phyloP scores from a whole-genome alignment of 805 yeast species.

The Isabelozyma rhagii region DNA sequence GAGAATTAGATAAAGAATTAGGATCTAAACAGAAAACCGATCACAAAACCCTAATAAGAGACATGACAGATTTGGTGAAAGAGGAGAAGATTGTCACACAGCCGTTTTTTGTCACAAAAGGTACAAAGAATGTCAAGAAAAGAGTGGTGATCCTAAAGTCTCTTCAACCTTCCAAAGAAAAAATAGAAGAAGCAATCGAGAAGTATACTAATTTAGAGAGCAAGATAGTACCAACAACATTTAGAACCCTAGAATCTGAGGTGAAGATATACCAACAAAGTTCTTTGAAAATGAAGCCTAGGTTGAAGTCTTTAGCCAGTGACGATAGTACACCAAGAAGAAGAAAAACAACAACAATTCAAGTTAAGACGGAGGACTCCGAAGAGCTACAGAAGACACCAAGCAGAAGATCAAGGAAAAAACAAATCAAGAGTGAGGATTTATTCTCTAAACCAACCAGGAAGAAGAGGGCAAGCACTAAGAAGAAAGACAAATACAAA shows the following conservation, averaged over 20 bases:
- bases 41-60: conserved; percentile 37
- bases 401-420: neutral
- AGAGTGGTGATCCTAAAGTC: conserved; percentile 29
- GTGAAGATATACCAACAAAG: neutral
- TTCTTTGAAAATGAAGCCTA: neutral
- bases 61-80: conserved; percentile 26
- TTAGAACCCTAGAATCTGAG: neutral
- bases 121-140: conserved; percentile 26
- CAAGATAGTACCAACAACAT: neutral
- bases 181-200: conserved; percentile 22
- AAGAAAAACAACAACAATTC: neutral
- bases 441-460: neutral
- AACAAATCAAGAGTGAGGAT: conserved; percentile 2
- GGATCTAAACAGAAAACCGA: conserved; percentile 30
- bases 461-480: neutral
- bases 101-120: conserved; percentile 18
- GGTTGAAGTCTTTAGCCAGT: neutral
- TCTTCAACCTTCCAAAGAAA: conserved; percentile 26
- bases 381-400: neutral
- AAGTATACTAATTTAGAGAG: conserved; percentile 11
- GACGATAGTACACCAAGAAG: neutral
- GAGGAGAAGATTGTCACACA: conserved; percentile 18
- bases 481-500: neutral
- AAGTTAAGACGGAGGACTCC: neutral
- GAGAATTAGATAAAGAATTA: conserved; percentile 28